Evolutionary conservation across 495 filamentous ascomycete species (phyloP), one percentile per base, ranked within the genome.

Genomic region (Penicillium odoratum): DNA sequence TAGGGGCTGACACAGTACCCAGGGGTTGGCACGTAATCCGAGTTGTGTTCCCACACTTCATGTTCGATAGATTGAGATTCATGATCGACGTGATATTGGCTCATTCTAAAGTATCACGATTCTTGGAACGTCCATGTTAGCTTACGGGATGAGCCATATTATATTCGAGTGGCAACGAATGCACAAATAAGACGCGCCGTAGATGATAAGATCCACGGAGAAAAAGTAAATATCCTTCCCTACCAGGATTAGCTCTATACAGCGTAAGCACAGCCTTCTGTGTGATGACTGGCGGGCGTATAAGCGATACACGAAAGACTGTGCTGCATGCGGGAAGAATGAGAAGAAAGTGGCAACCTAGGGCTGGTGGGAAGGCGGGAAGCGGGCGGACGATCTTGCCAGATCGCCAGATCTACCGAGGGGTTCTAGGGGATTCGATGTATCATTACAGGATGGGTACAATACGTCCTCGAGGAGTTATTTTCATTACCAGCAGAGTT

Each of bases 211-310:
- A 36, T 36, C 33, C 42, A 52, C 40, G 25, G 36, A 46, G 50
- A 50, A 26, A 13, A 31, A 51, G 9, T 15, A 55, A 53, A 53
- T 44, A 59, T 51, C 48, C 29, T 64, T 57, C 18, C 61, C 43
- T 60, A 57, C 61, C 50, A 51, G 55, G 46, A 30, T 58, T 57
- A 55, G 57, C 46, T 55, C 46, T 57, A 28, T 55, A 60, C 45
- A 48, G 57, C 50, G 47, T 54, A 56, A 53, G 52, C 56, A 59
- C 42, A 63, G 60, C 33, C 55, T 59, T 63, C 52, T 59, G 25
- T 44, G 11, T 53, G 18, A 53, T 63, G 46, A 59, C 48, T 52
- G 38, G 48, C 21, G 31, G 31, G 51, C 51, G 33, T 34, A 34
- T 10, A n/a, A 34, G 8, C 33, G 33, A 34, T 34, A 34, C 33